Percentiles rank a stretch among this genome's conserved stretches.
Conservation (phyloP, 148 eudicot genomes). For the Vaccinium vitisidaea region DNA sequence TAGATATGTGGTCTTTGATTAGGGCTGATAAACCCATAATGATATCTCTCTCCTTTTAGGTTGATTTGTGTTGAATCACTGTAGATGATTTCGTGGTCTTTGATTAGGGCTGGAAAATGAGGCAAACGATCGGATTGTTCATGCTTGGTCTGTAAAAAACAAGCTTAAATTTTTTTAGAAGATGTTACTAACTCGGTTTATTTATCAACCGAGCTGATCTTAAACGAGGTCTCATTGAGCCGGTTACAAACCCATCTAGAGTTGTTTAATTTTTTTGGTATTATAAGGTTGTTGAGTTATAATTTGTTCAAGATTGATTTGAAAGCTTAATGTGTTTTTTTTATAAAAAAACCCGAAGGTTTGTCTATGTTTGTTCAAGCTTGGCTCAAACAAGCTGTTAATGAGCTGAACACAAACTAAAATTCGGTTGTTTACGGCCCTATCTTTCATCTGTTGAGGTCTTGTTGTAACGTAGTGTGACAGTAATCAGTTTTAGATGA, state of each 20-base stretch:
- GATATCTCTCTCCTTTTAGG: no score
- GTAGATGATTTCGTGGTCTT: not conserved
- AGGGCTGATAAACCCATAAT: no score
- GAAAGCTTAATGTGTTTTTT: not conserved
- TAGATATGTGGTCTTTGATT: not conserved
- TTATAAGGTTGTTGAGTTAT: not conserved
- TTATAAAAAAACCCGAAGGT: no score
- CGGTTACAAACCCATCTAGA: not conserved
- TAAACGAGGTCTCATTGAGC: not conserved
- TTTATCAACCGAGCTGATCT: not conserved
- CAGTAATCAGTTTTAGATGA: not conserved
- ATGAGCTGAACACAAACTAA: not conserved
- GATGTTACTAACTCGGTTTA: not conserved
- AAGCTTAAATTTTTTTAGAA: not conserved
- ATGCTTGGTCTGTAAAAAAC: not conserved
- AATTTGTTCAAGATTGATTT: not conserved
- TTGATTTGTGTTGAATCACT: not conserved
- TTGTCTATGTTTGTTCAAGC: not conserved
- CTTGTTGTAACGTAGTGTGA: not conserved
- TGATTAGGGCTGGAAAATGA: no score
- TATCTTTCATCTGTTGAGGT: not conserved
- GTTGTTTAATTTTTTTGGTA: not conserved
- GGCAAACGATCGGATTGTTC: not conserved
- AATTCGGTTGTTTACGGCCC: not conserved
- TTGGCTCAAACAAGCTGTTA: not conserved